Conservation (phyloP, 208 protist species). For the Leptomonas seymouri region DNA sequence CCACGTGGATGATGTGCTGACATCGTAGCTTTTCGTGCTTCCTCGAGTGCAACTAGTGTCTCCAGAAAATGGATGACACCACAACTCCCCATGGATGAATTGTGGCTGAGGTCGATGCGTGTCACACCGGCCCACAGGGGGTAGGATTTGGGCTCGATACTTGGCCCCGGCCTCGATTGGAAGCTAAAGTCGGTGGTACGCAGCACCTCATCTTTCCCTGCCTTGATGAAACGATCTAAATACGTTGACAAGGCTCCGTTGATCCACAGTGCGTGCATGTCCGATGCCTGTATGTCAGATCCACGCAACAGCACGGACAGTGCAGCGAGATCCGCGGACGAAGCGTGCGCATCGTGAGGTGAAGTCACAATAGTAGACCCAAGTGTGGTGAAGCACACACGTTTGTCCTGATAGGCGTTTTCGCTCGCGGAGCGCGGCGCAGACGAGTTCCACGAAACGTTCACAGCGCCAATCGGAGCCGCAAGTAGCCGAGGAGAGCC, state of each 20-base stretch:
- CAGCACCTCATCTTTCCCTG: slow-evolving; percentile 7
- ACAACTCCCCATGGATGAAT: slow-evolving; percentile 5
- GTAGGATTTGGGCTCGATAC: too few species aligned
- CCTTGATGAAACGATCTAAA: slow-evolving; percentile 7
- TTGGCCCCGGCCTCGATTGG: not conserved
- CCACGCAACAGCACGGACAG: slow-evolving; percentile 10
- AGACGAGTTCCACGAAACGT: slow-evolving; percentile 25
- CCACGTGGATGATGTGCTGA: not conserved
- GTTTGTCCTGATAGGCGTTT: not conserved
- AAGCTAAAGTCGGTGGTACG: not conserved
- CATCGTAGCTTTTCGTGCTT: not conserved
- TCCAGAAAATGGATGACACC: slow-evolving; percentile 22
- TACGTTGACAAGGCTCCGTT: slow-evolving; percentile 7
- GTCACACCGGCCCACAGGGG: slow-evolving; percentile 6
- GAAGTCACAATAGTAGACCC: not conserved
- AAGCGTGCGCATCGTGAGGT: not conserved
- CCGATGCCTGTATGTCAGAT: not conserved
- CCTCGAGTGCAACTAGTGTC: slow-evolving; percentile 19
- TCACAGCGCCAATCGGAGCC: not conserved
- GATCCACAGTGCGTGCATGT: slow-evolving; percentile 15
- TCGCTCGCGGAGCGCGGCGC: not conserved
- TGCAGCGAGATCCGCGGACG: too few species aligned
- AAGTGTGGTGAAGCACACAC: not conserved
- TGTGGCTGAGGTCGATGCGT: slow-evolving; percentile 35
- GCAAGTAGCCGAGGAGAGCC: not conserved